These are phyloP conservation scores for Solanum clarkiae DNA, from an alignment of 257 asterid genomes.

Conservation along the genomic window DNA sequence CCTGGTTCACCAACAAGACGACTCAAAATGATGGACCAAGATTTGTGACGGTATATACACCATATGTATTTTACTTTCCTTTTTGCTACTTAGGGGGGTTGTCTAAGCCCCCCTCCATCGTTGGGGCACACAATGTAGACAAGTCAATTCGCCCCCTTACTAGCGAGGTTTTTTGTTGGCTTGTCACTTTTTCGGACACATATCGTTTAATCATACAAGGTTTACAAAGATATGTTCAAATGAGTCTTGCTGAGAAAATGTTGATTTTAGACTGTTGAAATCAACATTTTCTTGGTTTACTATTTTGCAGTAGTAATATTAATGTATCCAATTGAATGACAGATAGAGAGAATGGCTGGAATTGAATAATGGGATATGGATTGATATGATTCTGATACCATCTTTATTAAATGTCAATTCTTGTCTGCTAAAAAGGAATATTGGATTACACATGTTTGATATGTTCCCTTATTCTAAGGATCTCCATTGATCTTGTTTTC, in stretches of 20 bases:
- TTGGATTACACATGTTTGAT: slow-evolving; percentile 41
- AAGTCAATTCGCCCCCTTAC: slow-evolving; percentile 2
- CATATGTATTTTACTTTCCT: not conserved
- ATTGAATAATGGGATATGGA: slow-evolving; percentile 17
- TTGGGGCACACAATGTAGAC: not conserved
- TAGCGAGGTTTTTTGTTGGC: slow-evolving; percentile 21
- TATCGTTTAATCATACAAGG: not conserved
- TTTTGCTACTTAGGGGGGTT: not conserved
- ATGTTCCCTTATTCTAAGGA: slow-evolving; percentile 6
- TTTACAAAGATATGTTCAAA: not conserved
- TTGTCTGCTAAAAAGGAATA: slow-evolving; percentile 64
- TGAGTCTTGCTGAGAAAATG: not conserved
- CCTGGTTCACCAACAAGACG: slow-evolving; percentile 39
- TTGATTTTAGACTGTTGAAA: not conserved
- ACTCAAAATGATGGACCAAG: slow-evolving; percentile 15
- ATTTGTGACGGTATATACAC: not conserved
- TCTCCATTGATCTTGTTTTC: not conserved
- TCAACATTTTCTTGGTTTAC: not conserved
- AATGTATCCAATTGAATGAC: slow-evolving; percentile 8
- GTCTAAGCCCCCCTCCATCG: not conserved
- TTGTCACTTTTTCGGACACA: slow-evolving; percentile 19
- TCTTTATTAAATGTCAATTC: slow-evolving; percentile 36
- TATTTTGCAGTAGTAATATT: not conserved
- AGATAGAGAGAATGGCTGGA: slow-evolving; percentile 25
- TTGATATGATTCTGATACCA: slow-evolving; percentile 74